These are phyloP conservation scores for Kurtzmaniella natalensis DNA, from an alignment of 1,139 yeast species.

Conservation along the genomic window DNA sequence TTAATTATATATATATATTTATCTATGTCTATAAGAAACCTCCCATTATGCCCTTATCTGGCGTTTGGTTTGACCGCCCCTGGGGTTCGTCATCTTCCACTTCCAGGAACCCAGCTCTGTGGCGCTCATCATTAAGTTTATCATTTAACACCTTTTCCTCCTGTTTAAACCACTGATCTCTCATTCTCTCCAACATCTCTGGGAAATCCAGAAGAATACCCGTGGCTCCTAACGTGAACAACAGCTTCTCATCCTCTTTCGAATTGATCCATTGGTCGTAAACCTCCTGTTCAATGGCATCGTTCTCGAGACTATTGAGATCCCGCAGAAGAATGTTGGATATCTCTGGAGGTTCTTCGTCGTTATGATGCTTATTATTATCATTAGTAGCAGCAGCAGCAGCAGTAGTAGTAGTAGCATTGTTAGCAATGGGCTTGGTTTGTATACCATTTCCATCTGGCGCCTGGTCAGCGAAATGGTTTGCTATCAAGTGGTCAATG, in stretches of 20 bases:
- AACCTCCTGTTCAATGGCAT: conserved; percentile 26
- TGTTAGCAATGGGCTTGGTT: conserved; percentile 5
- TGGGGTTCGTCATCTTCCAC: conserved; percentile 7
- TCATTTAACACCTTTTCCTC: conserved; percentile 1
- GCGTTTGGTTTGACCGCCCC: conserved; percentile 7
- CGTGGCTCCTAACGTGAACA: conserved; percentile 68
- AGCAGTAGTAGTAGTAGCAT: conserved; percentile 16
- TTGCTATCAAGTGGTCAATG: conserved; percentile 65
- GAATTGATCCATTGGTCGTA: conserved; percentile 50
- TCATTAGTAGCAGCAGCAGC: no score
- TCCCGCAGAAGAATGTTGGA: conserved; percentile 34
- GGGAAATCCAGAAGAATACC: conserved; percentile 63
- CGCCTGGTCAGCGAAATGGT: conserved; percentile 21
- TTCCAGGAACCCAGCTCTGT: conserved; percentile 4
- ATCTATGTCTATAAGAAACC: conserved; percentile 22
- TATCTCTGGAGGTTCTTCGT: conserved; percentile 27
- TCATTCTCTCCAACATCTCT: conserved; percentile 41
- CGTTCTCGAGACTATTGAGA: conserved; percentile 28
- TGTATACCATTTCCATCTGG: conserved; percentile 6
- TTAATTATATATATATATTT: no score
- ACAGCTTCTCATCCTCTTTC: conserved; percentile 42
- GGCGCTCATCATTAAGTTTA: not conserved
- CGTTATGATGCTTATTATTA: no score
- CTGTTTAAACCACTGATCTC: conserved; percentile 33
- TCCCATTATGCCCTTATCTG: conserved; percentile 27